Percentiles rank a stretch among this genome's conserved stretches.
Evolutionary conservation across 176 grass and related monocot species (phyloP).

Genomic region (Zoysia pacifica): DNA sequence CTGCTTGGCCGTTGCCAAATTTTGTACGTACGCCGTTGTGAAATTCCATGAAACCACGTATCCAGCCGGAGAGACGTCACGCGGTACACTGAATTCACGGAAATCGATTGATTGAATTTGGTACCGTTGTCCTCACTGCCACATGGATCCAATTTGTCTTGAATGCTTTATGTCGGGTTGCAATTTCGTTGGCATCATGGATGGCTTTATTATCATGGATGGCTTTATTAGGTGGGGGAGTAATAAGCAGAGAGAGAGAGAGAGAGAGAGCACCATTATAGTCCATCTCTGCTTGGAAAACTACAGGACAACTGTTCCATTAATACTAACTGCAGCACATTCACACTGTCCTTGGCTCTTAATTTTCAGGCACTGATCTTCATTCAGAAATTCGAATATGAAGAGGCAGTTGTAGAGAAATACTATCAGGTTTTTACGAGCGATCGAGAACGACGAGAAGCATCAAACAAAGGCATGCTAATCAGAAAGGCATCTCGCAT

Average conservation of each 20-base stretch:
- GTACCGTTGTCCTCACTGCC: neutral
- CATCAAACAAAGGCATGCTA: neutral
- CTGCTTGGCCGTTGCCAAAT: neutral
- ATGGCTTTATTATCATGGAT: neutral
- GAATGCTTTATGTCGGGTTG: slow-evolving; percentile 41
- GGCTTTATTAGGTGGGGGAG: neutral
- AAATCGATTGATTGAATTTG: neutral
- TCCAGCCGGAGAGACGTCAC: neutral
- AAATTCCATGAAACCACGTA: neutral
- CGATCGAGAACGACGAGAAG: neutral
- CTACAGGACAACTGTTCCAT: slow-evolving; percentile 24
- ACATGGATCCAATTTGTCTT: slow-evolving; percentile 33
- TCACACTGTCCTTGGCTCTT: neutral
- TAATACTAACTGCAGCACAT: neutral
- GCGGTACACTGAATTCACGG: neutral
- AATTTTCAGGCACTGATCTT: too few relatives aligned
- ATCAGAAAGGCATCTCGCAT: slow-evolving; percentile 26
- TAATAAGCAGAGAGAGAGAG: too few relatives aligned
- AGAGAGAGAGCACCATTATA: slow-evolving; percentile 9
- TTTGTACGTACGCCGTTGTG: neutral
- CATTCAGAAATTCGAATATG: neutral
- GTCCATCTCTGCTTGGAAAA: slow-evolving; percentile 16
- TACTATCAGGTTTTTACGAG: neutral
- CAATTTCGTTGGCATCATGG: slow-evolving; percentile 23
- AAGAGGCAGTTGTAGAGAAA: too few relatives aligned